phyloP scores from a whole-genome alignment of 768 basidiomycete species.

The Russula griseocarnosa region DNA sequence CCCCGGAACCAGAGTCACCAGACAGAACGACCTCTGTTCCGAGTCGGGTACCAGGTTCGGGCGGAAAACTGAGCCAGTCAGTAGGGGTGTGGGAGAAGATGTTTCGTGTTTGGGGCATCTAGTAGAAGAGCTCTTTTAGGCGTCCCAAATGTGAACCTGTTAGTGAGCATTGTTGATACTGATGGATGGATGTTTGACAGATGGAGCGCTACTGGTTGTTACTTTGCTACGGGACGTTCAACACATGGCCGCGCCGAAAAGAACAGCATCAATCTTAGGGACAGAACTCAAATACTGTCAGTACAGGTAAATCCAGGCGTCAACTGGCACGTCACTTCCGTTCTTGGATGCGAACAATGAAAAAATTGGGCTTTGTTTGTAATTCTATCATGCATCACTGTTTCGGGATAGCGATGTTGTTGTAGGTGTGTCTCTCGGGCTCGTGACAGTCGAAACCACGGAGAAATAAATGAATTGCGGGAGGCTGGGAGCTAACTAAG shows the following conservation, averaged over 20 bases:
- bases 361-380: too few species aligned
- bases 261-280: too few species aligned
- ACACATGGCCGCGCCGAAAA: not conserved
- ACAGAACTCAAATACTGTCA: too few species aligned
- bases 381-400: too few species aligned
- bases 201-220: not conserved
- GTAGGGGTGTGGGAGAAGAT: conserved; percentile 11
- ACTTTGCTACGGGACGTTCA: not conserved
- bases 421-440: too few species aligned
- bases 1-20: not conserved
- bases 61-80: conserved; percentile 24
- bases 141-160: not conserved
- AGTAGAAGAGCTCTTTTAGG: not conserved
- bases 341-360: too few species aligned
- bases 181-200: not conserved
- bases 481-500: too few species aligned
- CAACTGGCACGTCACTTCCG: too few species aligned
- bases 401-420: too few species aligned
- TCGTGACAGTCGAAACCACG: too few species aligned
- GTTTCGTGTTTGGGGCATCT: not conserved
- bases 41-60: conserved; percentile 10
- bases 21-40: not conserved
- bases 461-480: too few species aligned
- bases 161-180: not conserved
- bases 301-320: too few species aligned